These are phyloP conservation scores for Boletus reticuloceps DNA, from an alignment of 768 basidiomycete species.

Conservation along the genomic window DNA sequence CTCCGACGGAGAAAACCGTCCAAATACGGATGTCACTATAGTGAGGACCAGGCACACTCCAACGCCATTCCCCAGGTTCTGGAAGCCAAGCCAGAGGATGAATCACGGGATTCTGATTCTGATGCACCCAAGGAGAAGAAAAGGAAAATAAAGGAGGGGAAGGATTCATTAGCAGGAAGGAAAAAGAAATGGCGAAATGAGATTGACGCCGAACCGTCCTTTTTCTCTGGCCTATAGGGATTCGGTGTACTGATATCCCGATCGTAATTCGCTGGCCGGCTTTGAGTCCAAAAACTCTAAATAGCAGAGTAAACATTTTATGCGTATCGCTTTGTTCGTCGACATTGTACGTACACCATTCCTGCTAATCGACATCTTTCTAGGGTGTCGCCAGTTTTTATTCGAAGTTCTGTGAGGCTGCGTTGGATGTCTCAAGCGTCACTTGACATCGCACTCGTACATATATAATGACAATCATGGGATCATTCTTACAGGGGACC, in stretches of 20 bases:
- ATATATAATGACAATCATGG: neutral
- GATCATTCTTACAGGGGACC: neutral
- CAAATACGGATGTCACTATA: conserved; percentile 10
- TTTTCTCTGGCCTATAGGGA: conserved; percentile 61
- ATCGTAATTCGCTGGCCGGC: neutral
- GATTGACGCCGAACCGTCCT: conserved; percentile 54
- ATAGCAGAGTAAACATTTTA: neutral
- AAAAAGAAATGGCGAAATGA: conserved; percentile 62
- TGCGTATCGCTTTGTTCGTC: neutral
- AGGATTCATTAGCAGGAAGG: conserved; percentile 45
- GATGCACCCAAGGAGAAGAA: conserved; percentile 41
- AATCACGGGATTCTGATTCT: conserved; percentile 25
- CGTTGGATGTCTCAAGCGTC: no score
- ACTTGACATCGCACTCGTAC: neutral
- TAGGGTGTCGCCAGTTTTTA: no score
- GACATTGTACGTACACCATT: no score
- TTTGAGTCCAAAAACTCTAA: neutral
- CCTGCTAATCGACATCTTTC: no score
- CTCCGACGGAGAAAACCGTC: conserved; percentile 21
- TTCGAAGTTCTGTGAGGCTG: no score
- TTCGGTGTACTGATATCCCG: neutral
- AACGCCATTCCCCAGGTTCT: neutral
- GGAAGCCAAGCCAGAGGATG: conserved; percentile 22
- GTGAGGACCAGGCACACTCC: conserved; percentile 11
- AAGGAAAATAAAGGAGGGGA: conserved; percentile 56